Evolutionary conservation across 495 filamentous ascomycete genomes (phyloP).

Genomic region (Podospora anserina): DNA sequence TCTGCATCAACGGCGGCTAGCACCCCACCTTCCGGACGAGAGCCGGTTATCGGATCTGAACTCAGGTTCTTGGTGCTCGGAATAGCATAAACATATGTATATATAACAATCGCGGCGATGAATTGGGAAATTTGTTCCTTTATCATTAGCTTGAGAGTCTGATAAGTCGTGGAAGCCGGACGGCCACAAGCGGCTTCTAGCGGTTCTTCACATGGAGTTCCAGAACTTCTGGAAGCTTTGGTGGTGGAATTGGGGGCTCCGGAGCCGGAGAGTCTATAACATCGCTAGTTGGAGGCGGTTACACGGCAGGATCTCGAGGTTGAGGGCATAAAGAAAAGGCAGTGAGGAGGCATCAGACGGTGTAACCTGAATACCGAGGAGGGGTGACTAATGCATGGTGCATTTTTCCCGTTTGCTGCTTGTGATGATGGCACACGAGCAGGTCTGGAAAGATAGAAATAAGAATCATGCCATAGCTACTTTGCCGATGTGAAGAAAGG

Average conservation of each 20-base stretch:
- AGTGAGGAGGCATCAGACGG: constrained; percentile 13
- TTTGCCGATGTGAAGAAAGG: not conserved
- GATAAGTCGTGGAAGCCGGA: not conserved
- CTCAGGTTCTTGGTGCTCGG: not conserved
- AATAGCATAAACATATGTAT: not conserved
- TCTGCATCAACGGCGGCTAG: not conserved
- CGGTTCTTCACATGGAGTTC: not conserved
- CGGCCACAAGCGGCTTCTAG: not conserved
- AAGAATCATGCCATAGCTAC: not conserved
- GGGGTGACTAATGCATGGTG: constrained; percentile 2
- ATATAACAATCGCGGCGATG: no score
- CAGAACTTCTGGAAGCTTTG: not conserved
- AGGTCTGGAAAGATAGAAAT: not conserved
- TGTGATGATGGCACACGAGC: not conserved
- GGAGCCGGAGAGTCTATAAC: not conserved
- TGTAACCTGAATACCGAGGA: constrained; percentile 15
- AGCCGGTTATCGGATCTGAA: not conserved
- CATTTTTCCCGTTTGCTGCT: not conserved
- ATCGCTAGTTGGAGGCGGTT: not conserved
- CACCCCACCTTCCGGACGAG: not conserved
- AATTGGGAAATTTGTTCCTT: not conserved
- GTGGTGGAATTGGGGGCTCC: not conserved
- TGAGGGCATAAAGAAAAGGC: not conserved
- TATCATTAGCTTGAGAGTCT: not conserved
- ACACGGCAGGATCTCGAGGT: not conserved